Evolutionary conservation across 2,329 filamentous ascomycete genomes (phyloP), one percentile per base, ranked within the genome.

Genomic region (Beauveria medogensis): DNA sequence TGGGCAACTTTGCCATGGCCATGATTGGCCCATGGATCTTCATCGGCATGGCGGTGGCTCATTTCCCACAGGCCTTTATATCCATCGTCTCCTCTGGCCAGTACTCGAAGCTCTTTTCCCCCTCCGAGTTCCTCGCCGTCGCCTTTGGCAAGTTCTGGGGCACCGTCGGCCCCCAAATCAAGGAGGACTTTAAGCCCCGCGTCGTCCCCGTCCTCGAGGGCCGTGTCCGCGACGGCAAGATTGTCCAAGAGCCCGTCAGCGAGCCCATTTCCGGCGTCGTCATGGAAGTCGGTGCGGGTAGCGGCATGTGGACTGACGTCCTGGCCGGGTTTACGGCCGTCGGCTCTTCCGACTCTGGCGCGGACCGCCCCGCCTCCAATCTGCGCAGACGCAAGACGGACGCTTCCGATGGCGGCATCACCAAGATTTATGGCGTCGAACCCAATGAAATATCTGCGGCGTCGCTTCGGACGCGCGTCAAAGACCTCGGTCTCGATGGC

Each of bases 131-230:
- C 59, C 74, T 72, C 46, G 71, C 75, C 2, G 76, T 72, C 64
- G 87, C 85, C 81, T 89, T 89, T 71, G 78, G 78, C 57, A 72
- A 73, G 46, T 87, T 89, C 72, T 89, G 86, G 86, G 71, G 72
- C 40, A 74, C 68, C 59, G 76, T 78, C 50, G 84, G 84, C 0
- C 83, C 85, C 0, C 63, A 70, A 4, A 75, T 83, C 3, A 79
- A 80, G 61, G 63, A 71, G n/a, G 67, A 64, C 46, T 77, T 73
- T 20, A 75, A 73, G 41, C 67, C 66, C 0, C 71, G 71, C 30
- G 80, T 88, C 3, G 68, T 80, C 10, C 82, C 85, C 0, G 73
- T 87, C 2, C 75, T 87, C 2, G 75, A 82, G 61, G 82, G 82
- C 14, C 75, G 77, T 34, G 73, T 78, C 5, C 60, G 60, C 12